Conservation (phyloP, 192 early-diverging fungal genomes). For the Backusella australiensis region DNA sequence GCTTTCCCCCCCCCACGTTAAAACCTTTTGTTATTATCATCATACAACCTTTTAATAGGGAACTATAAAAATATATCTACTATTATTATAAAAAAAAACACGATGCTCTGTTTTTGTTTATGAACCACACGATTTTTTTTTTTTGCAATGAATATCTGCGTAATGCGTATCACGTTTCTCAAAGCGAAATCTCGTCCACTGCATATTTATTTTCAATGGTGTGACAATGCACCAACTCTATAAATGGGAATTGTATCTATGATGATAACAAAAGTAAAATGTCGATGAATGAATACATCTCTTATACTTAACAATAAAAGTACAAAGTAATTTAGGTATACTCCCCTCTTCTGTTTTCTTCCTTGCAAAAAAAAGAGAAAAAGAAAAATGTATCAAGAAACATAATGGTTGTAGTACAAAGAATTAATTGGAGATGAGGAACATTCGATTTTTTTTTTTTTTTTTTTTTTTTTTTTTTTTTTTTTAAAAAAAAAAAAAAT, state of each 20-base stretch:
- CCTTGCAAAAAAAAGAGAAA: neutral
- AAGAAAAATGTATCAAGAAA: neutral
- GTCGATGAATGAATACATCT: too few species aligned
- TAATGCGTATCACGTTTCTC: slow-evolving; percentile 4
- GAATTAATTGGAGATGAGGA: neutral
- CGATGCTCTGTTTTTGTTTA: neutral
- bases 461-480: too few species aligned
- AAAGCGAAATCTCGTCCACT: neutral
- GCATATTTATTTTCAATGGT: neutral
- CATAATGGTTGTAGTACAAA: neutral
- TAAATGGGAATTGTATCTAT: neutral
- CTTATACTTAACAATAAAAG: too few species aligned
- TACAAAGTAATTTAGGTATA: neutral
- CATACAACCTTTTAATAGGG: neutral
- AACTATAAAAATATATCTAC: neutral
- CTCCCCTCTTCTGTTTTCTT: neutral
- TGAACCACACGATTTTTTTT: neutral
- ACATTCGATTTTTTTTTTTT: neutral
- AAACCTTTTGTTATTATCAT: neutral
- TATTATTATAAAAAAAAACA: too few species aligned
- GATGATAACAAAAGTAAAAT: too few species aligned
- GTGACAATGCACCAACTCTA: neutral
- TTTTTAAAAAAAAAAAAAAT: too few species aligned
- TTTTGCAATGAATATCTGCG: neutral
- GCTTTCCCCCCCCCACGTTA: neutral